Evolutionary conservation across 2,329 filamentous ascomycete species (phyloP).

Genomic region (Lasiodiplodia gonubiensis): DNA sequence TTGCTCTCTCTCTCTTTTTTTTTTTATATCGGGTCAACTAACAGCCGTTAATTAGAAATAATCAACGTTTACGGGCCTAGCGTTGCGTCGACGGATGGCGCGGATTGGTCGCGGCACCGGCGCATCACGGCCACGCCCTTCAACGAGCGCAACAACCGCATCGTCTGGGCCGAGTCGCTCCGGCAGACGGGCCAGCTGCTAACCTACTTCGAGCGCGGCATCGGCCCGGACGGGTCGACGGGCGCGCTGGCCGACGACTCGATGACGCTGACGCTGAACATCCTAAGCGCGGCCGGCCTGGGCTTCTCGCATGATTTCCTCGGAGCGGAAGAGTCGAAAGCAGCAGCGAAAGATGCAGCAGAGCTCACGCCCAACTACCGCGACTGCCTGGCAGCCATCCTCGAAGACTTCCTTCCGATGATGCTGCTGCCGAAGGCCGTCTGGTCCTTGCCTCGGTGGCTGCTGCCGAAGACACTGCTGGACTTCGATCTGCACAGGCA

Average conservation of each 20-base stretch:
- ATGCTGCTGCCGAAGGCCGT: slow-evolving; percentile 7
- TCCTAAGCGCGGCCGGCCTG: slow-evolving; percentile 47
- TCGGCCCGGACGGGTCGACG: neutral
- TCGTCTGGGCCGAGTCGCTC: slow-evolving; percentile 36
- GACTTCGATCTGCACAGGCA: neutral
- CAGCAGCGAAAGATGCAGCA: neutral
- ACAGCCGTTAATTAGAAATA: slow-evolving; percentile 8
- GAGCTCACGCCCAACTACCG: slow-evolving; percentile 31
- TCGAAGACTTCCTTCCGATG: slow-evolving; percentile 36
- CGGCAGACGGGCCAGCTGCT: slow-evolving; percentile 33
- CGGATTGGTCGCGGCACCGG: slow-evolving; percentile 38
- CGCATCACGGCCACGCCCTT: slow-evolving; percentile 36
- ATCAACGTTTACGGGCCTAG: slow-evolving; percentile 20
- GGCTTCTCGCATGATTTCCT: slow-evolving; percentile 38
- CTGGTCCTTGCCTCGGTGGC: slow-evolving; percentile 28
- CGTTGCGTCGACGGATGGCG: slow-evolving; percentile 23
- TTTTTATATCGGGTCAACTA: neutral
- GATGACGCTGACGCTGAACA: slow-evolving; percentile 44
- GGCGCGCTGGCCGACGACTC: slow-evolving; percentile 38
- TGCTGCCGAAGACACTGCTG: slow-evolving; percentile 1
- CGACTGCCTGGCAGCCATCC: slow-evolving; percentile 37
- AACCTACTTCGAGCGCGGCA: slow-evolving; percentile 25
- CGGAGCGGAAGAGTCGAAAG: neutral
- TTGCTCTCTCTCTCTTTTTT: neutral
- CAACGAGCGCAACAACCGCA: slow-evolving; percentile 37